Conservation (phyloP, 2,329 filamentous ascomycete species). For the Penicillium olsonii region DNA sequence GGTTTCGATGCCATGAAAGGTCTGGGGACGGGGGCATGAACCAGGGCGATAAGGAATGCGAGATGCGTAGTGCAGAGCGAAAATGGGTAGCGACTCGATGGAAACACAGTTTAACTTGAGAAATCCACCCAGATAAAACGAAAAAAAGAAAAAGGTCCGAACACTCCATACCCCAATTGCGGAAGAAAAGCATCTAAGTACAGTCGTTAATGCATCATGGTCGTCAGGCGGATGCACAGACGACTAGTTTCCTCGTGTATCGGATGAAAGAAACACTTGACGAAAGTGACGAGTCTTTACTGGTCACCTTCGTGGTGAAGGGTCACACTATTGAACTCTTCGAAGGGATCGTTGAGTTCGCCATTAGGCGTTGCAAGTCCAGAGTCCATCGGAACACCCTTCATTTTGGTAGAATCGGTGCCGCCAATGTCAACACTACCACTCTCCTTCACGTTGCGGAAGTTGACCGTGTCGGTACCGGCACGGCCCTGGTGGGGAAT, state of each 20-base stretch:
- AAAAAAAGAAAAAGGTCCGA: constrained; percentile 21
- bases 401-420: constrained; percentile 51
- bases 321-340: constrained; percentile 98
- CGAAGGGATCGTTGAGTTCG: constrained; percentile 85
- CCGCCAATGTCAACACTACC: constrained; percentile 75
- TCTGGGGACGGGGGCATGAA: not conserved
- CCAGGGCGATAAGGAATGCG: constrained; percentile 20
- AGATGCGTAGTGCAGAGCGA: constrained; percentile 18
- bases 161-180: constrained; percentile 27
- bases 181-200: constrained; percentile 24
- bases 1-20: constrained; percentile 4
- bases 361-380: constrained; percentile 81
- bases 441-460: constrained; percentile 96
- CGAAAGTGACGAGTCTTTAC: constrained; percentile 9
- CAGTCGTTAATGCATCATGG: constrained; percentile 38
- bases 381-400: constrained; percentile 84
- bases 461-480: constrained; percentile 92
- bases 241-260: constrained; percentile 16
- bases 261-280: constrained; percentile 14
- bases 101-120: constrained; percentile 6
- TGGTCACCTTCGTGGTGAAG: constrained; percentile 88
- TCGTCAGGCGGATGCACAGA: constrained; percentile 33
- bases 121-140: constrained; percentile 11
- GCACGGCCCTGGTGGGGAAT: constrained; percentile 80
- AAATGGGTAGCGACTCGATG: not conserved